Conservation (phyloP, 768 basidiomycete genomes). For the Holtermanniella nyarrowii region DNA sequence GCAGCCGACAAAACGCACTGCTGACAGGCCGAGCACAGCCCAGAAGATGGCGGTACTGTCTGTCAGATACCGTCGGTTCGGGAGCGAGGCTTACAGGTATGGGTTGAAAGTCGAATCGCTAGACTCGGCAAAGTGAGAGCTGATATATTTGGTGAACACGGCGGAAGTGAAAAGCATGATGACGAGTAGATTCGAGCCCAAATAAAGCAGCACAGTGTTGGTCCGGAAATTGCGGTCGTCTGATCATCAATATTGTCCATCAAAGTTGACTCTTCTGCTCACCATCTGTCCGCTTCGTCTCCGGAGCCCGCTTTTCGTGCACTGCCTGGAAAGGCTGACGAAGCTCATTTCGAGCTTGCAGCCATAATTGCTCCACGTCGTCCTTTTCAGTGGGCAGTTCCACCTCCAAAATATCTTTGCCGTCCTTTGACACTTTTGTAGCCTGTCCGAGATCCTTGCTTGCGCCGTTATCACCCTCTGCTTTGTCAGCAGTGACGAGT, state of each 20-base stretch:
- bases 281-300: slow-evolving; percentile 72
- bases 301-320: slow-evolving; percentile 73
- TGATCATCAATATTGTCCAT: slow-evolving; percentile 54
- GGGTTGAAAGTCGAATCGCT: slow-evolving; percentile 64
- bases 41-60: slow-evolving; percentile 65
- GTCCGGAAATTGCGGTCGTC: slow-evolving; percentile 37
- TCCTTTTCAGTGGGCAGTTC: slow-evolving; percentile 70
- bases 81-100: slow-evolving; percentile 45
- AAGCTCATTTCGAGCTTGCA: slow-evolving; percentile 60
- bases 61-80: neutral
- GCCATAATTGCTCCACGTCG: slow-evolving; percentile 81
- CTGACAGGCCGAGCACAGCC: slow-evolving; percentile 62
- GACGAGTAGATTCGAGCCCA: slow-evolving; percentile 64
- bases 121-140: slow-evolving; percentile 48
- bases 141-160: slow-evolving; percentile 66
- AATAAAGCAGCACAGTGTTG: slow-evolving; percentile 34
- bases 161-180: slow-evolving; percentile 49
- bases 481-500: neutral
- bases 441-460: slow-evolving; percentile 81
- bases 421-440: slow-evolving; percentile 74
- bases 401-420: slow-evolving; percentile 78
- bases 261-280: slow-evolving; percentile 65
- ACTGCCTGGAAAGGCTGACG: slow-evolving; percentile 58
- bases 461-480: slow-evolving; percentile 71
- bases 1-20: slow-evolving; percentile 70